Evolutionary conservation across 1,284 basidiomycete genomes (phyloP).

Genomic region (Pseudozyma tsukubaensis): DNA sequence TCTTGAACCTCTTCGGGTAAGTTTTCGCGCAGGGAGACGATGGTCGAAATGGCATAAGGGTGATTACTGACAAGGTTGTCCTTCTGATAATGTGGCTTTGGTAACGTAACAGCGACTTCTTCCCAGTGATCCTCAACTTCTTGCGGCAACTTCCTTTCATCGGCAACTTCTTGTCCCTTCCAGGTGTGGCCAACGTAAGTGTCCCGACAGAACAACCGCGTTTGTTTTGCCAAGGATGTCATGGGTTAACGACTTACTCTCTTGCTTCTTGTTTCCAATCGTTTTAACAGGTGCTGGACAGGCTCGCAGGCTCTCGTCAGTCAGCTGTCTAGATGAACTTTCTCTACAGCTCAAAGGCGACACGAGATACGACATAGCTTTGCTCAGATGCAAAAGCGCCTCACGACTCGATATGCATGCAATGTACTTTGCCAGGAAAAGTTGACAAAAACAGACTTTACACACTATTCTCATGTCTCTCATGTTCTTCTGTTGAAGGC

Average conservation of each 20-base stretch:
- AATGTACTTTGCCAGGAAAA: too few relatives aligned
- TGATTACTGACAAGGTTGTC: constrained; percentile 10
- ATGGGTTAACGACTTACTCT: background rate
- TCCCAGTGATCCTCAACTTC: constrained; percentile 97
- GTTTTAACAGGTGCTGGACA: constrained; percentile 67
- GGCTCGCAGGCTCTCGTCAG: constrained; percentile 70
- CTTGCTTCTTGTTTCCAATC: background rate
- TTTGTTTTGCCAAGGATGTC: background rate
- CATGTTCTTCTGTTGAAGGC: too few relatives aligned
- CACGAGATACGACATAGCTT: background rate
- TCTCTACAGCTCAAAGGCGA: background rate
- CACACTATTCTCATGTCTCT: too few relatives aligned
- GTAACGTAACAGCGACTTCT: constrained; percentile 83
- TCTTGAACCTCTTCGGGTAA: constrained; percentile 93
- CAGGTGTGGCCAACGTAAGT: constrained; percentile 71
- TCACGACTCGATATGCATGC: too few relatives aligned
- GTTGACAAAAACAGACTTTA: too few relatives aligned
- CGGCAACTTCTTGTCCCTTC: constrained; percentile 85
- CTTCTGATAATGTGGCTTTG: constrained; percentile 2
- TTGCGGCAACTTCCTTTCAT: constrained; percentile 92
- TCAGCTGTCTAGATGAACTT: constrained; percentile 66
- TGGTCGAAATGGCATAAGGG: background rate
- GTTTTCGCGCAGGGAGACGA: constrained; percentile 59
- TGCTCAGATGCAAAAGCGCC: background rate
- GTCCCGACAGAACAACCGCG: background rate